These are phyloP conservation scores for Aspergillus udagawae DNA, from an alignment of 2,329 filamentous ascomycete species.

Conservation along the genomic window DNA sequence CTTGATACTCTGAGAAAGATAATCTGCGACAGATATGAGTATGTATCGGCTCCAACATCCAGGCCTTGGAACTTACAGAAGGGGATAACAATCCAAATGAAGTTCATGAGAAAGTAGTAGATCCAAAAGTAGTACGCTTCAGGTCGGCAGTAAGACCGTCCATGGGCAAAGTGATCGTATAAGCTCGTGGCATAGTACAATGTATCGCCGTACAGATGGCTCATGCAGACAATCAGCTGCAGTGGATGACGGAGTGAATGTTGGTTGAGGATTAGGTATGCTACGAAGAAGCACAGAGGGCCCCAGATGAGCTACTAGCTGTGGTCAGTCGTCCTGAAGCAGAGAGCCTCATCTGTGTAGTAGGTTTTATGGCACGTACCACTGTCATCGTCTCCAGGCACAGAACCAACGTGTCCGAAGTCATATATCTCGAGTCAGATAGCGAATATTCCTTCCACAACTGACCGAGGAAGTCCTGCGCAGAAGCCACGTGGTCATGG, in stretches of 20 bases:
- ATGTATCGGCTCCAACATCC: not conserved
- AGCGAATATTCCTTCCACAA: conserved; percentile 91
- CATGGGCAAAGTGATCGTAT: conserved; percentile 56
- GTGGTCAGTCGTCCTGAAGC: not conserved
- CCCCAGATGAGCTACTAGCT: conserved; percentile 54
- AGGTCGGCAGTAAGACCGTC: conserved; percentile 55
- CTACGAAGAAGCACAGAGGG: conserved; percentile 56
- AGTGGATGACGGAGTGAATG: conserved; percentile 57
- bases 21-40: conserved; percentile 19
- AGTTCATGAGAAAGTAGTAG: conserved; percentile 64
- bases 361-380: conserved; percentile 45
- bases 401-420: conserved; percentile 76
- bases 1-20: conserved; percentile 28
- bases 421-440: conserved; percentile 83
- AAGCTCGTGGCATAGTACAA: conserved; percentile 62
- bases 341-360: not conserved
- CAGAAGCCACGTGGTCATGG: conserved; percentile 60
- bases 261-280: conserved; percentile 50
- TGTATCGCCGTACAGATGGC: conserved; percentile 61
- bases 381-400: conserved; percentile 81
- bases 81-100: conserved; percentile 63
- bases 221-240: conserved; percentile 58
- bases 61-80: conserved; percentile 41
- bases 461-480: conserved; percentile 73
- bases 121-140: conserved; percentile 63